phyloP scores from a whole-genome alignment of 768 basidiomycete species.

The Panaeolus papilionaceus region DNA sequence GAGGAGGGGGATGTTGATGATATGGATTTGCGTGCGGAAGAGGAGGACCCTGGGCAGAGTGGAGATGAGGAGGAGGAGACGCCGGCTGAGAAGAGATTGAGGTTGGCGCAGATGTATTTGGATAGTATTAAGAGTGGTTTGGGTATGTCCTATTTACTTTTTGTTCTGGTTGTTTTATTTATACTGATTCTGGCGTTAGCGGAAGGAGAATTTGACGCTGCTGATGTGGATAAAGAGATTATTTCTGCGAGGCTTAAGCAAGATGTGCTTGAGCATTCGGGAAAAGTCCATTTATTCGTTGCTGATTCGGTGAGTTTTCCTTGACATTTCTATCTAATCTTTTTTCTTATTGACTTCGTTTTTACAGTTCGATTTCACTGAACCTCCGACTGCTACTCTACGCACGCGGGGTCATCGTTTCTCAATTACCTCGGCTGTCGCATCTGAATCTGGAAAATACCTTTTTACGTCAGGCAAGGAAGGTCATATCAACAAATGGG shows the following conservation, averaged over 20 bases:
- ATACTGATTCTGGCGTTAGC: constrained; percentile 42
- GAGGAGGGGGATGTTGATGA: constrained; percentile 67
- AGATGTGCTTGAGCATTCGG: constrained; percentile 90
- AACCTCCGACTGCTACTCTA: constrained; percentile 53
- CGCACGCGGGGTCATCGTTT: constrained; percentile 78
- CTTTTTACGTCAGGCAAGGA: constrained; percentile 95
- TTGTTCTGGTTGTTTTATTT: constrained; percentile 3
- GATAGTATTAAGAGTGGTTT: constrained; percentile 82
- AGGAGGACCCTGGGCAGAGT: constrained; percentile 60
- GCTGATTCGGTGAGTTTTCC: constrained; percentile 65
- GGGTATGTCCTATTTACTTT: constrained; percentile 45
- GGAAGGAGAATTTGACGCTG: constrained; percentile 94
- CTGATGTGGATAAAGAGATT: constrained; percentile 92
- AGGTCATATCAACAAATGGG: constrained; percentile 88
- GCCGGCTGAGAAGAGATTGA: constrained; percentile 89
- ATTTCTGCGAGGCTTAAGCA: constrained; percentile 90
- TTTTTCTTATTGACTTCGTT: neutral
- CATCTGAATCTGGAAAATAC: constrained; percentile 71
- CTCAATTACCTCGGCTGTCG: constrained; percentile 82
- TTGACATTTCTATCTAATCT: neutral
- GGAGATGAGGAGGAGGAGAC: constrained; percentile 91
- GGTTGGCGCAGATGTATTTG: constrained; percentile 91
- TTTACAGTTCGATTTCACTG: constrained; percentile 61
- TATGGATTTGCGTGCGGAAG: constrained; percentile 69
- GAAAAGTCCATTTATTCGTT: constrained; percentile 84